Evolutionary conservation across 768 basidiomycete genomes (phyloP).

Genomic region (Mycena metata): DNA sequence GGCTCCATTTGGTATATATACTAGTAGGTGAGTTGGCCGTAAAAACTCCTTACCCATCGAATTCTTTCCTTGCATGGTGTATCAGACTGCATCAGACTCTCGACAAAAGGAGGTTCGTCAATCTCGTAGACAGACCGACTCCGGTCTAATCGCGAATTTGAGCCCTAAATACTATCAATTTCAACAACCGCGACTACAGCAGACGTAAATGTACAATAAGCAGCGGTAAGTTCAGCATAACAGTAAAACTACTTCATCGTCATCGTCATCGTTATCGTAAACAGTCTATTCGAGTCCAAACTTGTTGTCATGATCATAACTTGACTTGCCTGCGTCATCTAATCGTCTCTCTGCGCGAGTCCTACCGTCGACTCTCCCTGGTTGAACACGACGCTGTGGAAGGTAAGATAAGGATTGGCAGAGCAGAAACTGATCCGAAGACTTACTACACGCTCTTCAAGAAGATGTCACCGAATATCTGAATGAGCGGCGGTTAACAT

Average conservation of each 20-base stretch:
- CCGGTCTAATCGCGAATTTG: conserved; percentile 3
- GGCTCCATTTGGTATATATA: no score
- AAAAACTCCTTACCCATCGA: no score
- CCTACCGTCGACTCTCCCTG: conserved; percentile 32
- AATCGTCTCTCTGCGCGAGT: conserved; percentile 35
- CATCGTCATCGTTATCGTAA: conserved; percentile 2
- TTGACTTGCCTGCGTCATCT: neutral
- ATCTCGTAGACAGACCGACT: no score
- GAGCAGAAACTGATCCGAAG: no score
- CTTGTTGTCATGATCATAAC: conserved; percentile 9
- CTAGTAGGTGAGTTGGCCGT: no score
- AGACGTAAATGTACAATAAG: conserved; percentile 12
- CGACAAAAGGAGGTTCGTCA: no score
- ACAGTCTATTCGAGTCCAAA: conserved; percentile 21
- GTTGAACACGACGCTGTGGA: conserved; percentile 38
- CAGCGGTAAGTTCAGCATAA: conserved; percentile 16
- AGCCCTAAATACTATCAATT: conserved; percentile 34
- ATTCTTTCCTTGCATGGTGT: no score
- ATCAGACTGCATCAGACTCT: no score
- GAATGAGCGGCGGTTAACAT: neutral
- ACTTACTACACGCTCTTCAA: conserved; percentile 39
- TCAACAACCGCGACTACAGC: conserved; percentile 23
- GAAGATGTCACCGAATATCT: conserved; percentile 40
- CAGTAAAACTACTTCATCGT: conserved; percentile 27
- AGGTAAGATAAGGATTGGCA: neutral